Evolutionary conservation across 2,329 filamentous ascomycete genomes (phyloP).

Genomic region (Aspergillus niger): DNA sequence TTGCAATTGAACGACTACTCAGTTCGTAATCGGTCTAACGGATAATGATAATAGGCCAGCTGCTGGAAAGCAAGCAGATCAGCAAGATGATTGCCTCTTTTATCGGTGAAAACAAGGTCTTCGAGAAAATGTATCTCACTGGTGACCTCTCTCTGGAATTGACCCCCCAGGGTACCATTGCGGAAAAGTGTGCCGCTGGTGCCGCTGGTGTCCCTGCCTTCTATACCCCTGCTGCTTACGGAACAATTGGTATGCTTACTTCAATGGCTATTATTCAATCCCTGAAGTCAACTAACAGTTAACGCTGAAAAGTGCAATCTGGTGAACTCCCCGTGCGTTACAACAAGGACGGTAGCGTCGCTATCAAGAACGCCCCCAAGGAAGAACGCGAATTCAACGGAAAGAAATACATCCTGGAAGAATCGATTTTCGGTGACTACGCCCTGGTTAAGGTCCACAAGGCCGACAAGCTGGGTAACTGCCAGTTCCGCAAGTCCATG

Average conservation of each 20-base stretch:
- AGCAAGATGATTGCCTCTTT: slow-evolving; percentile 74
- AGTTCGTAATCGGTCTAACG: not conserved
- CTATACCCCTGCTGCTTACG: slow-evolving; percentile 77
- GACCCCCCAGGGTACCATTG: slow-evolving; percentile 84
- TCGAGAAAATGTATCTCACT: slow-evolving; percentile 83
- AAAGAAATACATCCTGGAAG: slow-evolving; percentile 74
- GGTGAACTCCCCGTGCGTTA: slow-evolving; percentile 67
- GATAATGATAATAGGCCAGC: slow-evolving; percentile 53
- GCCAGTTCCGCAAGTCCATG: slow-evolving; percentile 73
- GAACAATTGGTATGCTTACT: slow-evolving; percentile 59
- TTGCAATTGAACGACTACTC: not conserved
- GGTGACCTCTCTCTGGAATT: slow-evolving; percentile 85
- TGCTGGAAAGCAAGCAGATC: slow-evolving; percentile 72
- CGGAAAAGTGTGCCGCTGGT: slow-evolving; percentile 80
- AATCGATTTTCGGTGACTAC: slow-evolving; percentile 73
- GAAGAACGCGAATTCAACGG: slow-evolving; percentile 75
- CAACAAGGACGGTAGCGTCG: slow-evolving; percentile 79
- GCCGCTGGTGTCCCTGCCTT: slow-evolving; percentile 88
- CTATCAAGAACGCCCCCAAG: slow-evolving; percentile 66
- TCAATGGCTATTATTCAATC: slow-evolving; percentile 19
- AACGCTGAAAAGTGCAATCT: slow-evolving; percentile 28
- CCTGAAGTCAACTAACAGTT: too few relatives aligned
- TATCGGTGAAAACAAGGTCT: slow-evolving; percentile 79
- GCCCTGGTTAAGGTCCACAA: slow-evolving; percentile 77
- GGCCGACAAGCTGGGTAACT: slow-evolving; percentile 76